Conservation (phyloP, 768 basidiomycete genomes). For the Boletus huronensis region DNA sequence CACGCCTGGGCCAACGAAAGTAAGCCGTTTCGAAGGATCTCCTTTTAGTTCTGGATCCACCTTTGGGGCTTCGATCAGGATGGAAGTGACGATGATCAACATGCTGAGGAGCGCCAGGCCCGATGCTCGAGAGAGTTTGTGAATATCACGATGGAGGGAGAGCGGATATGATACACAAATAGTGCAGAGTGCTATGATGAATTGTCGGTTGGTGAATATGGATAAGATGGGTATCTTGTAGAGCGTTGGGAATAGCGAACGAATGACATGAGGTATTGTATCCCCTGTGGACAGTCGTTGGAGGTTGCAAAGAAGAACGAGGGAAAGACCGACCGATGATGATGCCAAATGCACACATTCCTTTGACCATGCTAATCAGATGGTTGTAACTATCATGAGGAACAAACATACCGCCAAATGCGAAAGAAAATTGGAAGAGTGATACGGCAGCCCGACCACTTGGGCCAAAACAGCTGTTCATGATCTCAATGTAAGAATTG, state of each 20-base stretch:
- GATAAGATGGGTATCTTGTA: constrained; percentile 67
- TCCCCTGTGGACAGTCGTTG: constrained; percentile 53
- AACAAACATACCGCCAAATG: constrained; percentile 75
- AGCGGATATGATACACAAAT: constrained; percentile 89
- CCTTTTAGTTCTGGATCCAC: constrained; percentile 74
- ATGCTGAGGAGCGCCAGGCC: constrained; percentile 90
- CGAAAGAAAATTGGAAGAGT: constrained; percentile 96
- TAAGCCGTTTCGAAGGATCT: constrained; percentile 67
- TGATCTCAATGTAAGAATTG: constrained; percentile 89
- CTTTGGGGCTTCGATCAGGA: constrained; percentile 78
- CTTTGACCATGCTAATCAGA: constrained; percentile 36
- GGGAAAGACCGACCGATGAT: constrained; percentile 59
- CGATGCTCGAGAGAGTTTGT: constrained; percentile 92
- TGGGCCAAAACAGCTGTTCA: constrained; percentile 89
- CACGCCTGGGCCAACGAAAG: constrained; percentile 73
- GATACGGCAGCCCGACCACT: constrained; percentile 93
- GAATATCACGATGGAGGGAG: constrained; percentile 94
- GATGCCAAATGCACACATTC: constrained; percentile 98
- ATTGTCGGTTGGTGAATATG: constrained; percentile 79
- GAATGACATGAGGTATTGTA: constrained; percentile 93
- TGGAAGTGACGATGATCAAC: constrained; percentile 86
- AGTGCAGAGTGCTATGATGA: constrained; percentile 86
- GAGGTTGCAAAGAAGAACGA: background rate
- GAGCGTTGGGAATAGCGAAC: constrained; percentile 73
- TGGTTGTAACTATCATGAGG: background rate